Evolutionary conservation across 2,329 filamentous ascomycete species (phyloP).

Genomic region (Fusarium phyllophilum): DNA sequence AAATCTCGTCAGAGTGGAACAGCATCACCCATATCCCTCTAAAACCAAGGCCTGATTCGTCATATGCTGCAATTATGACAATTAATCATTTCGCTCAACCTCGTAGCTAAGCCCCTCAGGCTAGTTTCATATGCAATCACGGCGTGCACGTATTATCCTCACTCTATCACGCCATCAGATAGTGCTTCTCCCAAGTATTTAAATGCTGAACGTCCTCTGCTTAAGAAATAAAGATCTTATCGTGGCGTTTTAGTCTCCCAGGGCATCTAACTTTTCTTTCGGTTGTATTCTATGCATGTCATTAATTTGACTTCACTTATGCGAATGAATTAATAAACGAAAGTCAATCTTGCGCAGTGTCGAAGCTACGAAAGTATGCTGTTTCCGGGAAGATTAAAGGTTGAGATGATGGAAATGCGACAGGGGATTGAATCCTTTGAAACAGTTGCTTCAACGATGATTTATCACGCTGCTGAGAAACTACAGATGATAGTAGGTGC

Average conservation of each 20-base stretch:
- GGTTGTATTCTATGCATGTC: neutral
- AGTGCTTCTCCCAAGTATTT: neutral
- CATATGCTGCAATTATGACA: neutral
- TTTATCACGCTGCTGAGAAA: neutral
- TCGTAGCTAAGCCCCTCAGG: neutral
- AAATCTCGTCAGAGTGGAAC: neutral
- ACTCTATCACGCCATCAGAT: neutral
- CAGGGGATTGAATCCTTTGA: too few species aligned
- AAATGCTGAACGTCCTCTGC: neutral
- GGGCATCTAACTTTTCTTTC: neutral
- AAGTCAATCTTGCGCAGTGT: neutral
- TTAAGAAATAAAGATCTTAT: neutral
- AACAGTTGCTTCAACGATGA: neutral
- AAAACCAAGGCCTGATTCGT: neutral
- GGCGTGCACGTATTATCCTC: neutral
- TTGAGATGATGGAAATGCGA: neutral
- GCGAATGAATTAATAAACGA: neutral
- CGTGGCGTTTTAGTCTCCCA: neutral
- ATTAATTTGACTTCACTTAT: neutral
- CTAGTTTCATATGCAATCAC: neutral
- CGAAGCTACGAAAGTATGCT: neutral
- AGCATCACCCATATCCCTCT: too few species aligned
- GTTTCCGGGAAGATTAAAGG: neutral
- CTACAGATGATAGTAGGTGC: rapidly evolving
- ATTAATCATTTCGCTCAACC: neutral